Evolutionary conservation across 1,139 yeast species (phyloP).

Genomic region (Taiozyma sp.): DNA sequence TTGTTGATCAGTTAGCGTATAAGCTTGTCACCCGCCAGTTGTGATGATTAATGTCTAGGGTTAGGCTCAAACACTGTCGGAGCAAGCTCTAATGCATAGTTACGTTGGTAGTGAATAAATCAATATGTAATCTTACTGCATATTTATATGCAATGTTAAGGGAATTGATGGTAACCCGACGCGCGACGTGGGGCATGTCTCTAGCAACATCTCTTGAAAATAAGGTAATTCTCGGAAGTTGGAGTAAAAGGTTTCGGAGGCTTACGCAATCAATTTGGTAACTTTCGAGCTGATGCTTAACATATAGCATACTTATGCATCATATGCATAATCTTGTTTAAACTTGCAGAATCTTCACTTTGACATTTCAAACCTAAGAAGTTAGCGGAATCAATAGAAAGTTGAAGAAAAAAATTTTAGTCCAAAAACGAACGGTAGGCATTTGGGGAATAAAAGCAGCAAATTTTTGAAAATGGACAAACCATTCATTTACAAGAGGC

Average conservation of each 20-base stretch:
- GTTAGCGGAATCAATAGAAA: background rate
- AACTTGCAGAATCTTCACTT: background rate
- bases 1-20: too few relatives aligned
- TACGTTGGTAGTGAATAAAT: background rate
- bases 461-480: background rate
- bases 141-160: background rate
- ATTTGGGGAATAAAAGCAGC: background rate
- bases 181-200: background rate
- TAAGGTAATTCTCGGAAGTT: background rate
- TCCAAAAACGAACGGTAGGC: background rate
- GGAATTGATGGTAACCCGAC: background rate
- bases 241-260: background rate
- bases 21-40: too few relatives aligned
- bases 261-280: background rate
- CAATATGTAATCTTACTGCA: background rate
- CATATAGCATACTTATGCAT: background rate
- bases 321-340: background rate
- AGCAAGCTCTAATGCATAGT: background rate
- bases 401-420: background rate
- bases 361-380: background rate
- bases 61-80: too few relatives aligned
- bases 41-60: too few relatives aligned
- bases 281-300: background rate
- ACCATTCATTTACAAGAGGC: background rate
- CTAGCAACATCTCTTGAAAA: background rate